Evolutionary conservation across 228 moss, liverwort and hornwort genomes (phyloP).

Genomic region (Sphagnum magellanicum): DNA sequence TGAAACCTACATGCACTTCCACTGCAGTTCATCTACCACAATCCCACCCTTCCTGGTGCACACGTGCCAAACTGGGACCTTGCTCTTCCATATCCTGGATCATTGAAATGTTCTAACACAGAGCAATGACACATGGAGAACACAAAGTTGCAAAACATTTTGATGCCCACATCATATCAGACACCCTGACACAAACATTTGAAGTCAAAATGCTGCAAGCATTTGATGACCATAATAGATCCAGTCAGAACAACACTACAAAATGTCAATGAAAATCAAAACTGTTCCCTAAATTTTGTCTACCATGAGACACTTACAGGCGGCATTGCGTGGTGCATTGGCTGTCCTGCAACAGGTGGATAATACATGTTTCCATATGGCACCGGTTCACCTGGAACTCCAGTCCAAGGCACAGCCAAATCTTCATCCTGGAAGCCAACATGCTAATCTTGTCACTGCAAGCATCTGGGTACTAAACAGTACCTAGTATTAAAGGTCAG

Average conservation of each 20-base stretch:
- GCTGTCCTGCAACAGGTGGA: conserved; percentile 56
- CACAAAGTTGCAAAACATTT: neutral
- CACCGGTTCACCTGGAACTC: conserved; percentile 69
- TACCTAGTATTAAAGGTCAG: too few relatives aligned
- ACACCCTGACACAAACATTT: neutral
- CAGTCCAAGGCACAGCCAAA: conserved; percentile 75
- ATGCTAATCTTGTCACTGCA: neutral
- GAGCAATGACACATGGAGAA: neutral
- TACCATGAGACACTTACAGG: conserved; percentile 31
- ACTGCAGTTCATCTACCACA: too few relatives aligned
- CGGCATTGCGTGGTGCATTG: conserved; percentile 71
- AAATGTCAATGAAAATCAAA: neutral
- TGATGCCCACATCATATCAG: neutral
- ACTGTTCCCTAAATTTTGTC: neutral
- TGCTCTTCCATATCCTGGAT: too few relatives aligned
- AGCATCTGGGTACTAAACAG: neutral
- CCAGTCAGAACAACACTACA: neutral
- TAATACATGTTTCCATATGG: conserved; percentile 80
- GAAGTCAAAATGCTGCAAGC: neutral
- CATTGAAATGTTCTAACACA: neutral
- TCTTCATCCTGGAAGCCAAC: conserved; percentile 65
- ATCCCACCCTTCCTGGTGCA: too few relatives aligned
- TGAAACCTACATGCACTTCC: too few relatives aligned
- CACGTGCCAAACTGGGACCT: neutral
- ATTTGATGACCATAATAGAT: neutral